Base-by-base conservation (phyloP, 2,329 filamentous ascomycete genomes). In the Rhynchosporium graminicola region DNA sequence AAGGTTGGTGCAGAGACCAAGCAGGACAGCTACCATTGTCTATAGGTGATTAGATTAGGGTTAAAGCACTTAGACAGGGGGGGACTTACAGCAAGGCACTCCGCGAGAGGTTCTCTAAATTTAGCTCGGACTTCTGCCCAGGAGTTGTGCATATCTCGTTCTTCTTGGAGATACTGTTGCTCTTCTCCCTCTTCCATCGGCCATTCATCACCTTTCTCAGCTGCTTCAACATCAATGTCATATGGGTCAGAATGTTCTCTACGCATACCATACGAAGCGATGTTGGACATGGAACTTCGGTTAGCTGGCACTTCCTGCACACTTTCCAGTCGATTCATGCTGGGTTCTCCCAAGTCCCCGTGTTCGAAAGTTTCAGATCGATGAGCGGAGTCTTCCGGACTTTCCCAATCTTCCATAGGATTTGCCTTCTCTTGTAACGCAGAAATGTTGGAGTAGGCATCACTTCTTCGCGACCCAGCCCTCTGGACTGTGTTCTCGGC, bases 41-140 rank as follows among this genome's bases (percentile, higher is more conserved):
- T 43, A 12, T 13, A 43, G 7, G 12, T 15, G 1, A 15, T 43
- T 43, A 43, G 40, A 7, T 10, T n/a, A 4, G 4, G 7, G 4
- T 12, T 43, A 9, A 12, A 26, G 10, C n/a, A 20, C 9, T 1
- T 13, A 4, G 7, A 6, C 10, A n/a, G n/a, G 7, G 10, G 15
- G 1, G 4, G 28, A 57, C 67, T 72, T 36, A 81, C 80, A 3
- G 77, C 81, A 3, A 85, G 76, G 1, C 80, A 76, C 65, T 85
- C 82, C 1, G 82, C 82, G 1, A 83, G 74, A 33, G 80, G 79
- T 68, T 84, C 82, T 10, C 81, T 78, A 67, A 82, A 79, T 42
- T 60, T 59, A 13, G 70, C 38, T 28, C 82, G 77, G 29, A 83
- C 76, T 20, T 79, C 74, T 38, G 79, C 77, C 81, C 82, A 79